Evolutionary conservation across 805 yeast species (phyloP).

Genomic region (Kuraishia cidri): DNA sequence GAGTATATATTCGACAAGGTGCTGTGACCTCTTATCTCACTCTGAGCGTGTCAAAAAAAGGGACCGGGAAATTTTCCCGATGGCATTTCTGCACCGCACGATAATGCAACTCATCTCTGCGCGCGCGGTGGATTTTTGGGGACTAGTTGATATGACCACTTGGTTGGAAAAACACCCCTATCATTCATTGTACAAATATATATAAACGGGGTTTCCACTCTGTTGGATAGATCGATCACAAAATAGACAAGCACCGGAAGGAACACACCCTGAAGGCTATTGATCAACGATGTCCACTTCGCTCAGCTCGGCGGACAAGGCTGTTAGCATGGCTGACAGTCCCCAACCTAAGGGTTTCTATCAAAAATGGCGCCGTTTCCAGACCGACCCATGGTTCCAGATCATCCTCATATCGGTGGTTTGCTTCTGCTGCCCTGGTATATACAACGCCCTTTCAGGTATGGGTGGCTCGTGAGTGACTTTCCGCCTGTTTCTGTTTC

Average conservation of each 20-base stretch:
- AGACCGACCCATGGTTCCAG: conserved; percentile 15
- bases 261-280: neutral
- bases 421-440: conserved; percentile 36
- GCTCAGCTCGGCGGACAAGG: neutral
- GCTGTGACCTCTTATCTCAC: too few species aligned
- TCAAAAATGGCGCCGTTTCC: neutral
- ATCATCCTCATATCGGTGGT: conserved; percentile 31
- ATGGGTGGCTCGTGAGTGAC: conserved; percentile 40
- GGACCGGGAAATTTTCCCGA: too few species aligned
- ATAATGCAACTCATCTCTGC: too few species aligned
- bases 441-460: conserved; percentile 41
- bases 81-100: too few species aligned
- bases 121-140: too few species aligned
- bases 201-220: neutral
- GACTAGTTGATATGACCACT: too few species aligned
- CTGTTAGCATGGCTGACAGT: neutral
- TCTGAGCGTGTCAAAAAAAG: too few species aligned
- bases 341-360: neutral
- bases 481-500: too few species aligned
- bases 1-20: neutral
- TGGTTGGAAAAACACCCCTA: too few species aligned
- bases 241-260: too few species aligned
- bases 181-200: too few species aligned
- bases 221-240: neutral
- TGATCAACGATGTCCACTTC: neutral